Evolutionary conservation across 352 stramenopile species (phyloP).

Genomic region (Phytopythium oedochilum): DNA sequence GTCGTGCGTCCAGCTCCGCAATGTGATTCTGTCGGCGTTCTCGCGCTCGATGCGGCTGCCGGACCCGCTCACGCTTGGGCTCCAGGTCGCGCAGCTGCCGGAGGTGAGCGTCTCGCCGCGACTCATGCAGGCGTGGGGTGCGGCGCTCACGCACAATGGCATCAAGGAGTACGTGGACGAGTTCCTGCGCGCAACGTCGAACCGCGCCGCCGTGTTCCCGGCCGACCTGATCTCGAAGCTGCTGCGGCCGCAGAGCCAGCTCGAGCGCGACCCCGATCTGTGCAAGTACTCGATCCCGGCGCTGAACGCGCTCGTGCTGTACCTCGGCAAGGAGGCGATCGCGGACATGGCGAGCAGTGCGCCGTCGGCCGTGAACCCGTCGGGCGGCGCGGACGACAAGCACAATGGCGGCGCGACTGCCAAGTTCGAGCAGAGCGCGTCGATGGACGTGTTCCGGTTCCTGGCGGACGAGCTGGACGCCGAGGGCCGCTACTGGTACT

Average conservation of each 20-base stretch:
- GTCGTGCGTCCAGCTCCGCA: constrained; percentile 97
- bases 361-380: constrained; percentile 9
- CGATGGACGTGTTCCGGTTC: constrained; percentile 94
- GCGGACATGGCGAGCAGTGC: constrained; percentile 63
- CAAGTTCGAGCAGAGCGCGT: constrained; percentile 84
- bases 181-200: constrained; percentile 90
- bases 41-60: constrained; percentile 96
- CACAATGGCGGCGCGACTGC: constrained; percentile 22
- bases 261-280: constrained; percentile 60
- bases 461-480: constrained; percentile 95
- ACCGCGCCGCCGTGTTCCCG: constrained; percentile 87
- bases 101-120: constrained; percentile 94
- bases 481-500: constrained; percentile 96
- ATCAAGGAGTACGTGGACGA: constrained; percentile 95
- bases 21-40: constrained; percentile 97
- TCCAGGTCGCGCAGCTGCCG: constrained; percentile 96
- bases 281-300: constrained; percentile 92
- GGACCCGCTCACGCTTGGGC: constrained; percentile 96
- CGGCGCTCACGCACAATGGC: constrained; percentile 85
- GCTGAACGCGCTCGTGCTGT: constrained; percentile 89
- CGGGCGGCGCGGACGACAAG: constrained; percentile 23
- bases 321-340: constrained; percentile 84
- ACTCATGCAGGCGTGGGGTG: constrained; percentile 93
- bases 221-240: constrained; percentile 75
- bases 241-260: constrained; percentile 44